phyloP scores from a whole-genome alignment of 352 stramenopile species.

The Phytophthora podocarpi region DNA sequence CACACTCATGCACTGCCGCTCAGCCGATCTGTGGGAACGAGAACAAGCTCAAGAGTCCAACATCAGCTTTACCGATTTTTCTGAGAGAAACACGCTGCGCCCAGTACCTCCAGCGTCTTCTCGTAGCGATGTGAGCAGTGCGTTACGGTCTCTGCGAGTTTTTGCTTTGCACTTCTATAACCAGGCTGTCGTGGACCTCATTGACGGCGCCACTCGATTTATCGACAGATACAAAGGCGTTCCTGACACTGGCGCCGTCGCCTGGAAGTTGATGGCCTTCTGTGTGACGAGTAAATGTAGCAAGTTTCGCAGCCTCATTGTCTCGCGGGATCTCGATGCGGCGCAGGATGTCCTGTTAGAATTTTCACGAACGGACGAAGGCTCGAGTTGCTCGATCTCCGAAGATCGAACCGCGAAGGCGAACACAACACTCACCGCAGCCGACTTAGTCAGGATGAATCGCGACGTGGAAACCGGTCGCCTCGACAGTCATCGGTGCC shows the following conservation, averaged over 20 bases:
- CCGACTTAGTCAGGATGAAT: no score
- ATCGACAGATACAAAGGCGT: neutral
- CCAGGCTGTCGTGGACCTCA: neutral
- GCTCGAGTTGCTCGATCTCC: constrained; percentile 7
- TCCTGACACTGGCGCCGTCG: neutral
- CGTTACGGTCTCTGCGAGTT: neutral
- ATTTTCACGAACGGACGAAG: constrained; percentile 15
- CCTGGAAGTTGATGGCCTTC: constrained; percentile 10
- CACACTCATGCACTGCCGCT: constrained; percentile 4
- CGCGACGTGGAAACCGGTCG: neutral
- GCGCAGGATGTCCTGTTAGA: neutral
- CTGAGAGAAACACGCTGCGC: neutral
- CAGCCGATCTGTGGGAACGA: neutral
- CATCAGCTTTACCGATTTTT: constrained; percentile 9
- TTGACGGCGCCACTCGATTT: neutral
- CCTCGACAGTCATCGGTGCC: neutral
- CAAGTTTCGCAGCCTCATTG: constrained; percentile 3
- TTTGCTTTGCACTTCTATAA: constrained; percentile 4
- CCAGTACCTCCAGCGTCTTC: neutral
- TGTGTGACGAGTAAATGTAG: constrained; percentile 18
- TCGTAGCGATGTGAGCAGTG: neutral
- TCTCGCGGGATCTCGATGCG: neutral
- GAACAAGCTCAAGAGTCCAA: neutral
- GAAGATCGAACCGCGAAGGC: no score
- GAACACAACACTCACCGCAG: no score